These are phyloP conservation scores for Alternaria dauci DNA, from an alignment of 2,329 filamentous ascomycete genomes.

Conservation along the genomic window DNA sequence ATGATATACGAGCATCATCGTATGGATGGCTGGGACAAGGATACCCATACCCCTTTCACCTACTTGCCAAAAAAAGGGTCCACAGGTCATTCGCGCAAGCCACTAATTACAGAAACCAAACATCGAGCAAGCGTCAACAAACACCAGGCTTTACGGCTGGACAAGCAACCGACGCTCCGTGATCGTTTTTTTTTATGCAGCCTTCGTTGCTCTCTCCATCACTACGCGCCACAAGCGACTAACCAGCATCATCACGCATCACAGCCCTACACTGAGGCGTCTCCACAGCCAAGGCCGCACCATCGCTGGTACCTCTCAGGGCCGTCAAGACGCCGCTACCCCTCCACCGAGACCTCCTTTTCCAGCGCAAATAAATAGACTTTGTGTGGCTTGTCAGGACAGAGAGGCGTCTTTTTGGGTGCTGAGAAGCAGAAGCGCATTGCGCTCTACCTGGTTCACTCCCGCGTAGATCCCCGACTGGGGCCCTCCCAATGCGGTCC, in stretches of 20 bases:
- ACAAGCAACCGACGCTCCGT: background rate
- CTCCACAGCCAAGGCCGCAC: conserved; percentile 32
- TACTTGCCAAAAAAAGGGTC: conserved; percentile 2
- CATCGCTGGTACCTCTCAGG: conserved; percentile 19
- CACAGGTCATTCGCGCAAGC: conserved; percentile 5
- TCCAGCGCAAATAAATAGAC: conserved; percentile 1
- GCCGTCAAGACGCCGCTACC: conserved; percentile 19
- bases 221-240: conserved; percentile 22
- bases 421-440: conserved; percentile 19
- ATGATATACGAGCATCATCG: background rate
- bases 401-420: conserved; percentile 5
- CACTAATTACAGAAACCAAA: conserved; percentile 2
- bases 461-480: conserved; percentile 22
- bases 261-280: conserved; percentile 21
- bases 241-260: conserved; percentile 8
- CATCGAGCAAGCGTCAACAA: conserved; percentile 21
- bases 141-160: conserved; percentile 5
- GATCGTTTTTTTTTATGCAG: conserved; percentile 5
- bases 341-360: conserved; percentile 12
- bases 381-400: conserved; percentile 3
- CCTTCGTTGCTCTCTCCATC: conserved; percentile 18
- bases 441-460: conserved; percentile 16
- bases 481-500: conserved; percentile 21
- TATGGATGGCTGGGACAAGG: conserved; percentile 3
- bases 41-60: conserved; percentile 15